Evolutionary conservation across 441 rosid species (phyloP), one percentile per base, ranked within the genome.

Genomic region (Adansonia gregorii): DNA sequence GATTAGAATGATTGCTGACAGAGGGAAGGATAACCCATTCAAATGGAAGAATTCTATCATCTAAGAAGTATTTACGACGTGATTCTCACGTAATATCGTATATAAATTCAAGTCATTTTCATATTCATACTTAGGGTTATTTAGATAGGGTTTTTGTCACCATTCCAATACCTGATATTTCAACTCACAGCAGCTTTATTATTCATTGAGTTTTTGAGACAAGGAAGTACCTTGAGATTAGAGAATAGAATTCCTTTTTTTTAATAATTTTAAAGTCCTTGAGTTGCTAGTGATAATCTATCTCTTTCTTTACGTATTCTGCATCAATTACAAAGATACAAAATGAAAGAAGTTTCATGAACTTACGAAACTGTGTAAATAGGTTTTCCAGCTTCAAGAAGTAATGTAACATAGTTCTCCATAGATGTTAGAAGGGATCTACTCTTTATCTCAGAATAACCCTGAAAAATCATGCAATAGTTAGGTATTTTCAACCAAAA

Each of bases 401-500:
- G 89, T 49, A 95, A 73, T 0, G 98, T 89, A 35, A 92, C 97
- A 88, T 90, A 87, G 81, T 89, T 88, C 85, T 95, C 99, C 93
- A 92, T 86, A 12, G 99, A 95, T 60, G 89, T 83, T 27, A 95
- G 89, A 65, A 92, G 85, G 31, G 99, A 95, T 81, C 99, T 94
- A 65, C 85, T 90, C 89, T 89, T 95, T 66, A 92, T 89, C 80
- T 94, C 98, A 45, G 94, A 91, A 67, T 85, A 94, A 67, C 98
- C 98, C 99, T 95, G 87, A 81, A 86, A 74, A 19, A 59, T 63
- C 49, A 69, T 10, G 39, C 65, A 72, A 72, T 12, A 46, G 73
- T 45, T 48, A 76, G 20, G 15, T 3, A 10, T n/a, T 67, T 31
- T 49, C 61, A 73, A 54, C 17, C 67, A 67, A 45, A 58, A 58